These are phyloP conservation scores for Pestalotiopsis sp. DNA, from an alignment of 2,329 filamentous ascomycete species.

Conservation along the genomic window DNA sequence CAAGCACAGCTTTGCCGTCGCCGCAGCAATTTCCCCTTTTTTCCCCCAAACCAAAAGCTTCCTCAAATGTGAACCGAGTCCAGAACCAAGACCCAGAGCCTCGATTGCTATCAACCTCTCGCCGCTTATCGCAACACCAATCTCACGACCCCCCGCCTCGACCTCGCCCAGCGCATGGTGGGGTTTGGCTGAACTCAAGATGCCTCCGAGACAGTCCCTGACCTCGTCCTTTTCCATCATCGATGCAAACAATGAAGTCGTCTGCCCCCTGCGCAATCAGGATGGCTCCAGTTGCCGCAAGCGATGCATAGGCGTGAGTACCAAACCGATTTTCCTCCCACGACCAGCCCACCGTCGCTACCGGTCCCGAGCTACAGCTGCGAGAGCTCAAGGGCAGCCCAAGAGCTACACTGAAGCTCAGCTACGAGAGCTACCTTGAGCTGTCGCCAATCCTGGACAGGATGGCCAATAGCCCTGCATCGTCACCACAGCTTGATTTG, in stretches of 20 bases:
- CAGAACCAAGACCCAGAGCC: conserved; percentile 15
- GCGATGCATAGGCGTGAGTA: conserved; percentile 94
- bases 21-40: conserved; percentile 10
- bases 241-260: conserved; percentile 92
- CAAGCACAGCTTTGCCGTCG: background rate
- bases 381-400: background rate
- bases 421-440: background rate
- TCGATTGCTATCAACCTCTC: conserved; percentile 9
- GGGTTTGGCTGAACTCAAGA: conserved; percentile 36
- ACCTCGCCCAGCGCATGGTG: conserved; percentile 15
- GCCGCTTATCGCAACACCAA: conserved; percentile 10
- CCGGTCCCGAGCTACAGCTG: background rate
- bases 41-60: conserved; percentile 1
- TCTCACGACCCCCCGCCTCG: conserved; percentile 10
- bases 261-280: conserved; percentile 92
- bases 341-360: background rate
- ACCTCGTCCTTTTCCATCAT: conserved; percentile 90
- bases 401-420: background rate
- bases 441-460: background rate
- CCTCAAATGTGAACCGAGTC: conserved; percentile 19
- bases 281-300: conserved; percentile 97
- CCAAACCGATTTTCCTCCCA: background rate
- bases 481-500: background rate
- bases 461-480: background rate
- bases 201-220: conserved; percentile 86